Base-by-base conservation (phyloP, 768 basidiomycete genomes). In the Kwoniella sp. region DNA sequence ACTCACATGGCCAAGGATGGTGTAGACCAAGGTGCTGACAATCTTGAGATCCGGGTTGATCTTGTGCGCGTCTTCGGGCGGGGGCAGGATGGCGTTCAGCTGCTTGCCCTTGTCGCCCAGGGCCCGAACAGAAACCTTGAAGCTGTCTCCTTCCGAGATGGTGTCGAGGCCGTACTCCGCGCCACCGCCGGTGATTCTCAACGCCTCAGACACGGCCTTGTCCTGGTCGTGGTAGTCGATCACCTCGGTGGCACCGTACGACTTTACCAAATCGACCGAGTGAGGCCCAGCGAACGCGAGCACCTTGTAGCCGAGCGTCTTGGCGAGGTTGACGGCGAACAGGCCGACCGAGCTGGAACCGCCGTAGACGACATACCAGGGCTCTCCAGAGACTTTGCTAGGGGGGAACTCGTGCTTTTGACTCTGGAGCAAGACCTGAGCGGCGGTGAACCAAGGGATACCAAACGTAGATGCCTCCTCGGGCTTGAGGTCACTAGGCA, bases 161-260 rank as follows among this genome's bases (percentile, higher is more conserved):
- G 56, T 57, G 25, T 72, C 68, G 12, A 72, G 40, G 5, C 34
- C 65, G n/a, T 49, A 40, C 8, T 48, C 47, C 1, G 67, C 44
- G 8, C 51, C 57, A 4, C 60, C 58, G 5, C 44, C 57, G 23
- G 65, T 68, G 47, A 69, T 60, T 22, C 43, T 25, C 50, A 58
- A 50, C 55, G 70, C 68, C 43, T 70, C 46, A 15, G 53, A 44
- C n/a, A 57, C 22, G 3, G 63, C 68, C 14, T 47, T 50, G 6
- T 52, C 56, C n/a, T 37, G 45, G 47, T 69, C 56, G 34, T 62
- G 52, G 47, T 73, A 73, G 69, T 83, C 81, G 46, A 79, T 77
- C 15, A 76, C 75, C 8, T 63, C 67, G 40, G 74, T 67, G 10
- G 78, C 78, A 10, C 78, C 71, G 41, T 75, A 68, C 0, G 70